Base-by-base conservation (phyloP, 2,329 filamentous ascomycete species). In the Thelonectria olida region DNA sequence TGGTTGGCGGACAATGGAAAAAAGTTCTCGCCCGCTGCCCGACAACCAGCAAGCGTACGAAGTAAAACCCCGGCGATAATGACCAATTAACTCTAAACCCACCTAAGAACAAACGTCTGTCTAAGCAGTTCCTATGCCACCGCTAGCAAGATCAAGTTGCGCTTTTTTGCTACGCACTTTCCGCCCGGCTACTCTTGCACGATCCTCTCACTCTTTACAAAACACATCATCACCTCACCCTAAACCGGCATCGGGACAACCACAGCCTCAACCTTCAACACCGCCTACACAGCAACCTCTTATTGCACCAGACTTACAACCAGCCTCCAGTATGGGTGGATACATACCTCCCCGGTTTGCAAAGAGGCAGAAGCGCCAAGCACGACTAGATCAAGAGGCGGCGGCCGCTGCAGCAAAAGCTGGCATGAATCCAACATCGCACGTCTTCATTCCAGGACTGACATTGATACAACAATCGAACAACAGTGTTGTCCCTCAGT, bases 151-250 rank as follows among this genome's bases (percentile, higher is more conserved):
- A 49, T 48, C 41, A 17, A 49, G 47, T 27, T 48, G 58, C 31
- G 20, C 39, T 9, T 36, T 61, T 41, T 54, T 41, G 42, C 23
- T 53, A 31, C 48, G 54, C 41, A 27, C 48, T 28, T 54, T 54
- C 25, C 41, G 38, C 15, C 47, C 23, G 20, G 44, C 44, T 17
- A 12, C 34, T 36, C 2, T 20, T 20, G 17, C 38, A 17, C 17
- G 12, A 8, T 12, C 20, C 5, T 22, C 27, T 49, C 27, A 23
- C 2, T 22, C 28, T 1, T n/a, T 38, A 17, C 45, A 15, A 4
- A 23, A 13, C 25, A 12, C 31, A 31, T 15, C 36, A 38, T 10
- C 25, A 22, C 41, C 27, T 23, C 5, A 31, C 8, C n/a, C n/a
- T n/a, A n/a, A n/a, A n/a, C n/a, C n/a, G n/a, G n/a, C n/a, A n/a